Conservation (phyloP, 441 rosid species). For the Erodium texanum region DNA sequence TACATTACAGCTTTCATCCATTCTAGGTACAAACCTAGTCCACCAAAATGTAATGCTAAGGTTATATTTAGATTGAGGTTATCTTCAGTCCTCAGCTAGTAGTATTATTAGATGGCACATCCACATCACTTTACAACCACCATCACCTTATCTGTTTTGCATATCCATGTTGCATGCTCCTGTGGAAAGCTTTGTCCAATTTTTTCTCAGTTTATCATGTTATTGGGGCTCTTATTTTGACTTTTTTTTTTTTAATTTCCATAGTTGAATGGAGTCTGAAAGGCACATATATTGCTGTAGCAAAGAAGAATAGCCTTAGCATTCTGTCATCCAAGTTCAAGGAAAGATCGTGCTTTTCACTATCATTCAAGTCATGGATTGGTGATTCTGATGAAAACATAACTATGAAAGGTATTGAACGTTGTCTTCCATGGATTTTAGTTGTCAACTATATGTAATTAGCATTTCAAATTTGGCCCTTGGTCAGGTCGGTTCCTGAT, state of each 20-base stretch:
- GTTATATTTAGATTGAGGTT: background rate
- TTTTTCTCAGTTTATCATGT: background rate
- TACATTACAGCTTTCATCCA: background rate
- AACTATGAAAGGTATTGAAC: constrained; percentile 52
- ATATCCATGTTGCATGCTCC: background rate
- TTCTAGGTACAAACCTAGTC: background rate
- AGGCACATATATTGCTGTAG: constrained; percentile 65
- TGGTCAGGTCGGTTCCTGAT: background rate
- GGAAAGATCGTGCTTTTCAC: constrained; percentile 40
- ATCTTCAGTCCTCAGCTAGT: background rate
- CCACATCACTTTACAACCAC: background rate
- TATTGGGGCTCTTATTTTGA: constrained; percentile 5
- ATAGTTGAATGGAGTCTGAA: constrained; percentile 78
- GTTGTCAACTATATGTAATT: background rate
- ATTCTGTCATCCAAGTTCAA: constrained; percentile 61
- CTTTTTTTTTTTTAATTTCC: constrained; percentile 14
- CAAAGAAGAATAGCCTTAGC: constrained; percentile 39
- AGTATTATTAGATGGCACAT: too few species aligned
- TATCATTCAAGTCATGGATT: constrained; percentile 53
- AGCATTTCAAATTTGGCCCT: background rate
- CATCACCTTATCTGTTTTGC: background rate
- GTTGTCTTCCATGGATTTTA: constrained; percentile 8
- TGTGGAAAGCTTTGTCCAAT: background rate
- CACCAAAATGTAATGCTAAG: background rate
- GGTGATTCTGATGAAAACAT: constrained; percentile 35